Evolutionary conservation across 371 early-diverging fungal genomes (phyloP).

Genomic region (Amoeboaphelidium protococcarum): DNA sequence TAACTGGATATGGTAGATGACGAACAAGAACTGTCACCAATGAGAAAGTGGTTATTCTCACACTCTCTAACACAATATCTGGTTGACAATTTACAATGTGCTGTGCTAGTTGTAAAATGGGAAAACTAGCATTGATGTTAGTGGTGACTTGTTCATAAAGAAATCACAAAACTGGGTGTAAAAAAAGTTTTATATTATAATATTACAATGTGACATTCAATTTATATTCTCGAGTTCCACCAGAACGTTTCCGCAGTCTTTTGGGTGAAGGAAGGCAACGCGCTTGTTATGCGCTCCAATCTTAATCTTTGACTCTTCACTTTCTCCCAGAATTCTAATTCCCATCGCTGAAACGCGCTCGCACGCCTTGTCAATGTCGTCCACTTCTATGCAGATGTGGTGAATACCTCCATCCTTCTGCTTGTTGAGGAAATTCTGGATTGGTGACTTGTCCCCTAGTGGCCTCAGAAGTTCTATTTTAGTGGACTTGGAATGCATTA

Average conservation of each 20-base stretch:
- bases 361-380: slow-evolving; percentile 28
- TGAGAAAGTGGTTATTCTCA: no score
- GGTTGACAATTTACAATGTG: no score
- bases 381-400: slow-evolving; percentile 42
- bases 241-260: slow-evolving; percentile 50
- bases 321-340: no score
- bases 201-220: no score
- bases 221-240: slow-evolving; percentile 11
- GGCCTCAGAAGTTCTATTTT: slow-evolving; percentile 21
- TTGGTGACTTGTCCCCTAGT: slow-evolving; percentile 37
- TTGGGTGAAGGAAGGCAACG: slow-evolving; percentile 51
- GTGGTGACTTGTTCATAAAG: no score
- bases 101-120: no score
- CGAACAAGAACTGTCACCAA: no score
- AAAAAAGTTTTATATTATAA: no score
- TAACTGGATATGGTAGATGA: no score
- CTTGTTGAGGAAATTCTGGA: slow-evolving; percentile 37
- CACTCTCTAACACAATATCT: no score
- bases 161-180: no score
- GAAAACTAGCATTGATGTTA: no score
- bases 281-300: slow-evolving; percentile 55
- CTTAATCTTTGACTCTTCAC: slow-evolving; percentile 34
- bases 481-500: not conserved
- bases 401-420: slow-evolving; percentile 50
- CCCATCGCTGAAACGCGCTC: slow-evolving; percentile 23